These are phyloP conservation scores for Zelonia costaricensis DNA, from an alignment of 208 protist genomes.

Conservation along the genomic window DNA sequence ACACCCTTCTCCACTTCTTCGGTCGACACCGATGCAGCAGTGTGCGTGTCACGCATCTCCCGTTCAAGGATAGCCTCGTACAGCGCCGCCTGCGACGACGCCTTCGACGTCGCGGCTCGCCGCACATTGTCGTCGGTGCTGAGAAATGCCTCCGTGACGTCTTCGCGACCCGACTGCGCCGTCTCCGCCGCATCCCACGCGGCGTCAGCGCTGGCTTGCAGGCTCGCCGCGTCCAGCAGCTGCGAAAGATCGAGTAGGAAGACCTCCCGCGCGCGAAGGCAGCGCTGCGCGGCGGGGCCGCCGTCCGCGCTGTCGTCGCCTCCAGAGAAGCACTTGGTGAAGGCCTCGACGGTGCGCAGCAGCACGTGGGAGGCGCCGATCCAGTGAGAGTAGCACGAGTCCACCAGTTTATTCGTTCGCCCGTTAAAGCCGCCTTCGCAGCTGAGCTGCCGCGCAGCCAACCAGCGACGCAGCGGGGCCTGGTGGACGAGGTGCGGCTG, in stretches of 20 bases:
- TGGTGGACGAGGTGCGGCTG: conserved; percentile 56
- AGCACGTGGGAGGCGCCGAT: conserved; percentile 87
- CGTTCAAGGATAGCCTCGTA: conserved; percentile 13
- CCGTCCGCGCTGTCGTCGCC: not conserved
- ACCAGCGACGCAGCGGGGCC: conserved; percentile 66
- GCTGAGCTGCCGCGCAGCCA: conserved; percentile 69
- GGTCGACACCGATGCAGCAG: not conserved
- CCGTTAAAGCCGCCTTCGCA: conserved; percentile 95
- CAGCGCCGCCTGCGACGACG: not conserved
- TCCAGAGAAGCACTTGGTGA: conserved; percentile 28
- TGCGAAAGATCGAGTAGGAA: conserved; percentile 74
- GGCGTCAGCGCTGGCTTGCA: conserved; percentile 12
- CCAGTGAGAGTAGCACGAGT: conserved; percentile 98
- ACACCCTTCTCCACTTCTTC: not conserved
- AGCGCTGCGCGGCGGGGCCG: not conserved
- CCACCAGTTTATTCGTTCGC: conserved; percentile 97
- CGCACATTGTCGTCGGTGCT: conserved; percentile 23
- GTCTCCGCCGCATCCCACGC: conserved; percentile 50
- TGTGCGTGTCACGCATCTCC: not conserved
- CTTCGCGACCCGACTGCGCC: conserved; percentile 11
- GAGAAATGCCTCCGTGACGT: conserved; percentile 41
- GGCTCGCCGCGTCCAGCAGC: conserved; percentile 42
- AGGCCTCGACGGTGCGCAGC: conserved; percentile 48
- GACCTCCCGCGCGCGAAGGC: conserved; percentile 48
- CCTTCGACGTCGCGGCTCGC: conserved; percentile 5